Evolutionary conservation across 176 grass and related monocot species (phyloP), one percentile per base, ranked within the genome.

Genomic region (Zoysia japonica): DNA sequence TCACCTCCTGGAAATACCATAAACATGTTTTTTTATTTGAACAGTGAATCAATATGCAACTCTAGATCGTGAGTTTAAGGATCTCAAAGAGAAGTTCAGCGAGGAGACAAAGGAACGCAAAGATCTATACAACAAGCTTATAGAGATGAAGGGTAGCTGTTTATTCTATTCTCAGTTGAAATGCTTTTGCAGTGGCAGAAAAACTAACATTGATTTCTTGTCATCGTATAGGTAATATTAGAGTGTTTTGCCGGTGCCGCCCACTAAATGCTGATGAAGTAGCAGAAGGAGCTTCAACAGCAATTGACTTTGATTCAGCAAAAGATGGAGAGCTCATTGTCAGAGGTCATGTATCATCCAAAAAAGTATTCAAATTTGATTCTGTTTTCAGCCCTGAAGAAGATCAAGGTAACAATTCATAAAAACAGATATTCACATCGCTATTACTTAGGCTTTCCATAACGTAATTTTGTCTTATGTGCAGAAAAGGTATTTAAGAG

Each of bases 161-260:
- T 70, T 81, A n/a, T 80, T 76, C 51, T 69, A 39, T 68, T 67
- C 1, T n/a, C 6, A 6, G 8, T 65, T 12, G 65, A 16, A 2
- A 38, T 0, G 3, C 72, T 72, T 67, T 49, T 13, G 76, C 49
- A 72, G 7, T 83, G 70, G 37, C 47, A 14, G 14, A 39, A 76
- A 52, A 12, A 75, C 28, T 71, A 85, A 67, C 5, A 36, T 1
- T 17, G 15, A 28, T 40, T 62, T 82, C 28, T 28, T 28, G 28
- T 4, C 14, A 5, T 40, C 20, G 78, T 19, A 4, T 62, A 98
- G 96, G 96, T 68, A 98, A 98, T 20, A 98, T 98, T 73, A 89
- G 92, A 83, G 96, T 95, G 1, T 98, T 98, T 76, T 98, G 96
- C 15, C 88, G 96, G 1, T 98, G 92, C 65, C 92, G 96, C n/a